phyloP scores from a whole-genome alignment of 352 stramenopile species.

The Albugo candida region DNA sequence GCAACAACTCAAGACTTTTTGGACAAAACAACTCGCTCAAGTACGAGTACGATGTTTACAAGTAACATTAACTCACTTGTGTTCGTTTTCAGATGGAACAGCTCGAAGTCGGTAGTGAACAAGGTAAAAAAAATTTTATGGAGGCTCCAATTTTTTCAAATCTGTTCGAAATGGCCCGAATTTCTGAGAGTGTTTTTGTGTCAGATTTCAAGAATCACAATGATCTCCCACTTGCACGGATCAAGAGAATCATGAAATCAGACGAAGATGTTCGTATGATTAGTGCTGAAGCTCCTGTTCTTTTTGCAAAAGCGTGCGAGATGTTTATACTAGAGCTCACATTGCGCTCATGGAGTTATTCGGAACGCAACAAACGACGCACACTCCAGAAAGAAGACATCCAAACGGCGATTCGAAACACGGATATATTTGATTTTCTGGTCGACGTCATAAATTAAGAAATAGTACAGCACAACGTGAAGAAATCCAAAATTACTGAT shows the following conservation, averaged over 20 bases:
- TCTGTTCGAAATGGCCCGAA: too few species aligned
- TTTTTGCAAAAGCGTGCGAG: constrained; percentile 99
- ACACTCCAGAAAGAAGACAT: constrained; percentile 98
- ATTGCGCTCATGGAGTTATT: constrained; percentile 81
- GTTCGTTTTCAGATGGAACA: constrained; percentile 62
- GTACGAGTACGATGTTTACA: constrained; percentile 7
- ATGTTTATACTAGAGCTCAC: constrained; percentile 99
- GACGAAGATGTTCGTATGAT: constrained; percentile 98
- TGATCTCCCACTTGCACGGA: constrained; percentile 93
- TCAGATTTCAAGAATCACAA: constrained; percentile 99
- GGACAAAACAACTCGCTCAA: constrained; percentile 80
- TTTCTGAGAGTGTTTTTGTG: too few species aligned
- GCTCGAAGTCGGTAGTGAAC: constrained; percentile 83
- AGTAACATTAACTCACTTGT: not conserved
- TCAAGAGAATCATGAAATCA: constrained; percentile 99
- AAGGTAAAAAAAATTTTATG: constrained; percentile 27
- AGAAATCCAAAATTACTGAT: too few species aligned
- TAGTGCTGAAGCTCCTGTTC: constrained; percentile 91
- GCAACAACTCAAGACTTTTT: constrained; percentile 84
- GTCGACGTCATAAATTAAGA: constrained; percentile 86
- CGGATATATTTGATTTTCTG: constrained; percentile 98
- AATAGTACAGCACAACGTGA: too few species aligned
- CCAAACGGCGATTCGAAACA: constrained; percentile 93
- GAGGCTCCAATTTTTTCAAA: too few species aligned
- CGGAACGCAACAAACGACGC: constrained; percentile 77